Conservation (phyloP, 1,284 basidiomycete genomes). For the Tilletia indica region DNA sequence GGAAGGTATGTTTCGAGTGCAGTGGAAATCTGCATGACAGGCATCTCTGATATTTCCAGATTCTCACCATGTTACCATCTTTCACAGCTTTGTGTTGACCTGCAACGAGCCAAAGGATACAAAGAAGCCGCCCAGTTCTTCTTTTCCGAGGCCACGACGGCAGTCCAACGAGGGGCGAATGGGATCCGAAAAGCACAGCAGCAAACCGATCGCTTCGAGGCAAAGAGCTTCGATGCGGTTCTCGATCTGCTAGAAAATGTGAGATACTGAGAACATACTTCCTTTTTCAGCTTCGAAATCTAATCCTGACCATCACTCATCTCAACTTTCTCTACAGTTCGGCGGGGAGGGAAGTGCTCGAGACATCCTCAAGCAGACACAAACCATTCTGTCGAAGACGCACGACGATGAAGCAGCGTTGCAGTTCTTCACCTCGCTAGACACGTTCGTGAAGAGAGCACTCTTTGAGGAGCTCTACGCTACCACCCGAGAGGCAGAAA, state of each 20-base stretch:
- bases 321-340: constrained; percentile 9
- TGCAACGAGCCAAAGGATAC: constrained; percentile 22
- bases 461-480: constrained; percentile 25
- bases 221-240: constrained; percentile 9
- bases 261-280: background rate
- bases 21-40: no score
- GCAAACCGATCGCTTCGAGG: constrained; percentile 14
- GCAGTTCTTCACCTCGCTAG: constrained; percentile 21
- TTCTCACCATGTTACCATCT: no score
- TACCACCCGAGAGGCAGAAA: constrained; percentile 19
- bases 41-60: no score
- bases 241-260: constrained; percentile 28
- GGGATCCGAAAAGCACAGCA: constrained; percentile 1
- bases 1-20: constrained; percentile 17
- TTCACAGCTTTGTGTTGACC: constrained; percentile 22
- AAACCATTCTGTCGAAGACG: constrained; percentile 17
- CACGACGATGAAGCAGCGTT: constrained; percentile 23
- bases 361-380: constrained; percentile 18
- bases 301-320: no score
- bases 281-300: no score
- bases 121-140: constrained; percentile 25
- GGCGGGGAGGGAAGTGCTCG: constrained; percentile 12
- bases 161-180: background rate
- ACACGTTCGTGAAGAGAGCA: constrained; percentile 19
- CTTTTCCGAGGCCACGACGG: constrained; percentile 8